Base-by-base conservation (phyloP, 495 filamentous ascomycete species). In the Articulospora tetracladia region DNA sequence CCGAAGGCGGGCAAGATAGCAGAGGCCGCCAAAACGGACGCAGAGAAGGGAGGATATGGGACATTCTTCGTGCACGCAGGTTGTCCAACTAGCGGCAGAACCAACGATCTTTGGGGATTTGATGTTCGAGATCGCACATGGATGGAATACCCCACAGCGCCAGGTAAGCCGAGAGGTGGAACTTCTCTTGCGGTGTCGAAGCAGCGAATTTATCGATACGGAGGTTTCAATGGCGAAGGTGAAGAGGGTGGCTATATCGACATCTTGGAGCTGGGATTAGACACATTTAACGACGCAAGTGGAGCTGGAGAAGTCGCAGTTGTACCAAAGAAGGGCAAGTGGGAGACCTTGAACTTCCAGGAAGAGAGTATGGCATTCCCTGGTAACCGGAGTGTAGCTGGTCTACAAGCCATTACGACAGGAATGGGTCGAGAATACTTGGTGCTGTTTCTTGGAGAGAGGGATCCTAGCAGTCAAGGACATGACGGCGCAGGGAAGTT, bases 1-100 rank as follows among this genome's bases (percentile, higher is more conserved):
- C 77, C 78, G 39, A 71, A 78, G 39, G 71, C 75, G n/a, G 79
- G 80, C 1, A 70, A 55, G 26, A 70, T 81, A 6, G 77, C 79
- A 6, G 75, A 72, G 59, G 64, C 55, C 25, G 77, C 79, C 3
- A 68, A 68, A 8, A 65, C 62, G 19, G 80, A 81, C 62, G 67
- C 70, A 24, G 77, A 81, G 59, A 64, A 64, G 3, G 73, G 73
- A 6, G 74, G 72, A 1, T 77, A 80, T 69, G 80, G 80, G 32
- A 81, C 80, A 0, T 69, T 94, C 32, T 86, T 86, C 66, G 69
- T 94, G 17, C 89, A 92, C 64, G 89, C 85, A 7, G 90, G 90
- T 0, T 89, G 86, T 64, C 77, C 81, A 0, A 73, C 79, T 2
- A 79, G 75, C 8, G 82, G 77, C 17, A 73, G 86, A 15, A 74